Evolutionary conservation across 768 basidiomycete genomes (phyloP), one percentile per base, ranked within the genome.

Genomic region (Astraeus odoratus): DNA sequence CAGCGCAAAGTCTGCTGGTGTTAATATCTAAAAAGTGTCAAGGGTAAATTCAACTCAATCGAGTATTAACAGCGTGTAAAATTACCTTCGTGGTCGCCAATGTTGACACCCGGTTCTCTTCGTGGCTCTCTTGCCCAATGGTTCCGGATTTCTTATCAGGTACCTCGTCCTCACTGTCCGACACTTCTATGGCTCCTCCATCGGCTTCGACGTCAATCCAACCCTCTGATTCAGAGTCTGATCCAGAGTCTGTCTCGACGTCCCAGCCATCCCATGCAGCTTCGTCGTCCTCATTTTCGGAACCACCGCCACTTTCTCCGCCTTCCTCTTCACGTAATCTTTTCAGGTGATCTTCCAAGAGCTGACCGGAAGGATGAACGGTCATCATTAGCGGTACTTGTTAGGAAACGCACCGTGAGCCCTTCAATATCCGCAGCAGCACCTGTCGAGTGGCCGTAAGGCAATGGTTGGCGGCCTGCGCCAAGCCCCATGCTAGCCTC

Each of bases 1-100:
- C 42, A 96, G 65, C 0, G 87, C 87, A 59, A 97, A 99, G 64
- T 99, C 96, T 24, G 93, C 93, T 0, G 96, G 96, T 0, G 96
- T 98, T 34, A 98, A 78, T 56, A 99, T 98, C 92, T 96, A 10
- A 33, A 6, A 4, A 3, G 39, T 8, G 30, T 39, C 30, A n/a
- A 56, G 25, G 8, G 30, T 16, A 34, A 15, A 15, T 8, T 29
- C 2, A 8, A 5, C 13, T 29, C 2, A 8, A 5, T 13, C 16
- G 30, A 3, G 13, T 19, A 13, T 18, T n/a, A 20, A 24, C n/a
- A 8, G n/a, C 8, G 8, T 24, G 25, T 16, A 10, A 40, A n/a
- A 15, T 9, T 45, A 85, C 91, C 69, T 92, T 92, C 20, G 86
- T 85, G 4, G 83, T 91, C 1, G 86, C 86, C 39, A 93, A 66